Percentiles rank a stretch among this genome's conserved stretches.
phyloP scores from a whole-genome alignment of 345 rosid genomes.

The Corymbia maculata region DNA sequence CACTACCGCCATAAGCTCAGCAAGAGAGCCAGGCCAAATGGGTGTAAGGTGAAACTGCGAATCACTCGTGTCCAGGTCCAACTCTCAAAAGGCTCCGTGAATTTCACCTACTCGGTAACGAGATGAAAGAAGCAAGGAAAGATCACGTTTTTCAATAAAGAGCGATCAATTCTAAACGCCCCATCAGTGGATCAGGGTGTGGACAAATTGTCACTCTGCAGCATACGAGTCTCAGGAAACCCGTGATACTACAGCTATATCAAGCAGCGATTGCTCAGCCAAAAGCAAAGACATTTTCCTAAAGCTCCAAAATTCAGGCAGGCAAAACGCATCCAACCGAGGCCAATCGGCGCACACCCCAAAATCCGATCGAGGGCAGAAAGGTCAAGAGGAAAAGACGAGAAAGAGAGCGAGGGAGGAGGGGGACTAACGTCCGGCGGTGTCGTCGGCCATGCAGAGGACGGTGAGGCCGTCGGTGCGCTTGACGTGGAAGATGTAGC shows the following conservation, averaged over 20 bases:
- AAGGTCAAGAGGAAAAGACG: no score
- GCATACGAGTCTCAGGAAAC: background rate
- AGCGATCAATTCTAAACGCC: background rate
- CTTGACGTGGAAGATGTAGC: conserved; percentile 79
- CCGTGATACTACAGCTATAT: background rate
- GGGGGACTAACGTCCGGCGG: conserved; percentile 54
- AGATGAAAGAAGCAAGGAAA: background rate
- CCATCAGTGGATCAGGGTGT: background rate
- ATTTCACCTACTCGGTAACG: background rate
- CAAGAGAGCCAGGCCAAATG: background rate
- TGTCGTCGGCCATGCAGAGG: conserved; percentile 96
- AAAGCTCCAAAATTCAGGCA: background rate
- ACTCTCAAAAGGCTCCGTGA: background rate
- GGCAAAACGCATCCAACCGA: background rate
- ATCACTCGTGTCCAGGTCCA: background rate
- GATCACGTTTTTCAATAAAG: background rate
- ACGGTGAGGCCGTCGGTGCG: conserved; percentile 98
- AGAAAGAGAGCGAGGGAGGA: background rate
- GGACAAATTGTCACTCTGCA: background rate
- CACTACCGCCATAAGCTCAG: background rate
- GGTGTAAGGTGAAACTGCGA: background rate
- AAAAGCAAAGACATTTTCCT: background rate
- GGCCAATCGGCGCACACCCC: background rate
- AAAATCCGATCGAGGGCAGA: background rate
- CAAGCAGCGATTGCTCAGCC: background rate